Evolutionary conservation across 2,329 filamentous ascomycete genomes (phyloP).

Genomic region (Pseudogymnoascus sp.): DNA sequence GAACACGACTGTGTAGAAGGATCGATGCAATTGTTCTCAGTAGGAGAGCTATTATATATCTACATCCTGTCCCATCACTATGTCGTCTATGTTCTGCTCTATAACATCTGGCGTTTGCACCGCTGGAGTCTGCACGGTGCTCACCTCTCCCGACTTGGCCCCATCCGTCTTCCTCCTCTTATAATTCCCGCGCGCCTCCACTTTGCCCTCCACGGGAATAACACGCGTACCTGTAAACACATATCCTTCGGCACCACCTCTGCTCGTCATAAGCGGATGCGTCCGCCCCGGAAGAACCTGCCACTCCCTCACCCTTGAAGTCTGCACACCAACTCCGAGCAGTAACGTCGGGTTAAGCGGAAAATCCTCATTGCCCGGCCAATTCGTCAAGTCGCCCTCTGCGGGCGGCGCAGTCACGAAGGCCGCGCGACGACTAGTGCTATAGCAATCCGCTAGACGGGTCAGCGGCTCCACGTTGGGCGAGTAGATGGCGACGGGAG

Average conservation of each 20-base stretch:
- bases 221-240: conserved; percentile 78
- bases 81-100: background rate
- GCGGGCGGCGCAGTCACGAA: conserved; percentile 51
- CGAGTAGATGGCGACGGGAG: conserved; percentile 77
- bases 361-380: conserved; percentile 63
- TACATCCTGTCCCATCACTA: conserved; percentile 6
- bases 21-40: conserved; percentile 1
- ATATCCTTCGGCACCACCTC: conserved; percentile 83
- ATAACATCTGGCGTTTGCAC: conserved; percentile 1
- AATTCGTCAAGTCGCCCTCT: conserved; percentile 37
- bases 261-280: conserved; percentile 86
- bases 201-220: conserved; percentile 66
- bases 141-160: background rate
- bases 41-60: conserved; percentile 10
- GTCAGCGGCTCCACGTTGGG: conserved; percentile 72
- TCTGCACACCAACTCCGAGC: conserved; percentile 72
- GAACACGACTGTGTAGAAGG: background rate
- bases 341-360: conserved; percentile 79
- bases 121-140: background rate
- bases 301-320: conserved; percentile 68
- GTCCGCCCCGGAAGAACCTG: conserved; percentile 88
- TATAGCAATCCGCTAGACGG: conserved; percentile 73
- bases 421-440: conserved; percentile 66
- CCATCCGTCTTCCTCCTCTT: conserved; percentile 20
- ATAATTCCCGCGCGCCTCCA: conserved; percentile 75